Percentiles rank a stretch among this genome's conserved stretches.
Evolutionary conservation across 352 stramenopile genomes (phyloP).

Genomic region (Globisporangium perplexum): DNA sequence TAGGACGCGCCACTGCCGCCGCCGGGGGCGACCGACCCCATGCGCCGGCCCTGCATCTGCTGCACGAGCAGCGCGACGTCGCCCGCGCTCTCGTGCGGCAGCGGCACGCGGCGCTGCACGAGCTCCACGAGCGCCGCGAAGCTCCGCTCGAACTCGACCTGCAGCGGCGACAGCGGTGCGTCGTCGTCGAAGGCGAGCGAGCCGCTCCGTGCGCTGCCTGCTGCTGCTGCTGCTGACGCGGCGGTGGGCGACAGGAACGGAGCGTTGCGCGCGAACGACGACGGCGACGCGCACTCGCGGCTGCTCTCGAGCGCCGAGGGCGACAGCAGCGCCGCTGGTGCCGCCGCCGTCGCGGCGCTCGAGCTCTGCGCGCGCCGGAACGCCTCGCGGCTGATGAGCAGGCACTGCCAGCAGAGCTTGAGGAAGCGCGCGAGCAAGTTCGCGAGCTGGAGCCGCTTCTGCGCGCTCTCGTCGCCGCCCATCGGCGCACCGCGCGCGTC

Average conservation of each 20-base stretch:
- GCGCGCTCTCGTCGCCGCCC: slow-evolving; percentile 17
- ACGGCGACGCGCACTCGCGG: neutral
- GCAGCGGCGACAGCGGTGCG: slow-evolving; percentile 41
- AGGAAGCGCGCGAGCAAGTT: slow-evolving; percentile 56
- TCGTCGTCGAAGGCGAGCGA: neutral
- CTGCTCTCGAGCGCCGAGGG: neutral
- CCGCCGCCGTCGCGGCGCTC: neutral
- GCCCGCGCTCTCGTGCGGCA: slow-evolving; percentile 17
- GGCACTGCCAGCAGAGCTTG: slow-evolving; percentile 41
- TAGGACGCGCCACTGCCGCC: neutral
- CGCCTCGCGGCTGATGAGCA: slow-evolving; percentile 54
- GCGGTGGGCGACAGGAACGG: neutral
- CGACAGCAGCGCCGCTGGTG: neutral
- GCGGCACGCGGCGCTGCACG: slow-evolving; percentile 28
- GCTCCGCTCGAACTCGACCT: slow-evolving; percentile 65
- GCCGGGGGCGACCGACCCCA: neutral
- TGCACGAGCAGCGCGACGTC: slow-evolving; percentile 26
- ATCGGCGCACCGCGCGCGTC: slow-evolving; percentile 30
- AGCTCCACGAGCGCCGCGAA: slow-evolving; percentile 48
- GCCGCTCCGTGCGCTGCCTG: neutral
- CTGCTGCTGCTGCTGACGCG: neutral
- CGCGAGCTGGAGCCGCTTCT: slow-evolving; percentile 41
- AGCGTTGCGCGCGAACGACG: neutral
- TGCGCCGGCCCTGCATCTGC: slow-evolving; percentile 19
- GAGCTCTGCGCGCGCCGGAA: slow-evolving; percentile 26